Conservation (phyloP, 345 rosid genomes). For the Hirschfeldia incana region DNA sequence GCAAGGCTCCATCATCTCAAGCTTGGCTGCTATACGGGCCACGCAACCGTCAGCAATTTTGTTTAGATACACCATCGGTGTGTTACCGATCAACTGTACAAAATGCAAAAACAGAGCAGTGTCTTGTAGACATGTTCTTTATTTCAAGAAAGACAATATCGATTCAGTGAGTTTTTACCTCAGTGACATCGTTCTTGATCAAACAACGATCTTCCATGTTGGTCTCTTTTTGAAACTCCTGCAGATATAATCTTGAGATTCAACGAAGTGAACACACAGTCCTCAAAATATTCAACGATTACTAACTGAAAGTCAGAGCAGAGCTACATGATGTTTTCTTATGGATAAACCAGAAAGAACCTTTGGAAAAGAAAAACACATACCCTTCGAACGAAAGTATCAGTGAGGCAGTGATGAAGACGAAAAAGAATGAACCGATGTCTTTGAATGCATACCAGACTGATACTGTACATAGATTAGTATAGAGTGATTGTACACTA, state of each 20-base stretch:
- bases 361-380: not conserved
- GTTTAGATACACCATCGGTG: conserved; percentile 68
- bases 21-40: conserved; percentile 66
- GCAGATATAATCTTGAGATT: not conserved
- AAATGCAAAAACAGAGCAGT: conserved; percentile 7
- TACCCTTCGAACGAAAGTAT: not conserved
- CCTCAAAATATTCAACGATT: not conserved
- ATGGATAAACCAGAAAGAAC: conserved; percentile 11
- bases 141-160: not conserved
- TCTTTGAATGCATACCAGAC: conserved; percentile 4
- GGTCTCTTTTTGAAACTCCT: not conserved
- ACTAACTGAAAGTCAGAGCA: conserved; percentile 4
- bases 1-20: conserved; percentile 59
- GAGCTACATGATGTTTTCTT: not conserved
- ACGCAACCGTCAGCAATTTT: conserved; percentile 56
- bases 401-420: conserved; percentile 7
- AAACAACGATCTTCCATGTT: conserved; percentile 27
- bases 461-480: not conserved
- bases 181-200: conserved; percentile 40
- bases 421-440: not conserved
- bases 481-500: not conserved
- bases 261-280: not conserved
- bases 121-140: not conserved
- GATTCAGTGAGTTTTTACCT: conserved; percentile 16
- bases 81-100: conserved; percentile 60